A percentile compares a stretch with the other conserved stretches of the same genome.
Conservation (phyloP, 2,329 filamentous ascomycete genomes). For the Fusarium sp. region DNA sequence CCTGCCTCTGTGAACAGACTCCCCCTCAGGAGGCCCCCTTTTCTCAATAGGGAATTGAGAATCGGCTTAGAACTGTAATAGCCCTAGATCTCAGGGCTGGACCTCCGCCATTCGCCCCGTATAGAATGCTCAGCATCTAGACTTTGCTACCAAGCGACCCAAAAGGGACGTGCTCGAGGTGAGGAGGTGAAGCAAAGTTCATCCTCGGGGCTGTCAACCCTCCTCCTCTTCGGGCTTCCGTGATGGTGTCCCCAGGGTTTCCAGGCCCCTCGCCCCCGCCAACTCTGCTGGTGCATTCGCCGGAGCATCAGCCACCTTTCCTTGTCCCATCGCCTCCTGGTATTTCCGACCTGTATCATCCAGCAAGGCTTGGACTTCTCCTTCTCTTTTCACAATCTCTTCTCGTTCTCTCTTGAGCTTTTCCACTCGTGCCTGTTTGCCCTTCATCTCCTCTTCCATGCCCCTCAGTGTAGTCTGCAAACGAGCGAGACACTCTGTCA, state of each 20-base stretch:
- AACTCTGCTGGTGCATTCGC: slow-evolving; percentile 37
- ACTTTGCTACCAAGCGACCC: neutral
- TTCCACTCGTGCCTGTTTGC: slow-evolving; percentile 72
- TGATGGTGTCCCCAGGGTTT: slow-evolving; percentile 50
- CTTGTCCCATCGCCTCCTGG: slow-evolving; percentile 56
- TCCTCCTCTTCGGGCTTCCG: slow-evolving; percentile 41
- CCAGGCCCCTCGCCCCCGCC: slow-evolving; percentile 50
- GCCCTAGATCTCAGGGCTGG: neutral
- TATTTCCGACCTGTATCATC: slow-evolving; percentile 81
- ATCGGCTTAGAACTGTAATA: too few species aligned
- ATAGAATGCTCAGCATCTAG: neutral
- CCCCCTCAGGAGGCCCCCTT: neutral
- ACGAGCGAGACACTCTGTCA: slow-evolving; percentile 74
- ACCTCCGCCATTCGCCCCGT: neutral
- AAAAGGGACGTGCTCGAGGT: neutral
- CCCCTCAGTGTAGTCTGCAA: slow-evolving; percentile 71
- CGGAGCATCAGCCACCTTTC: slow-evolving; percentile 35
- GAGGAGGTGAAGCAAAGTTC: neutral
- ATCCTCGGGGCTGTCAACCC: neutral
- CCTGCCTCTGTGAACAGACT: neutral
- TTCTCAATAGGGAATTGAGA: neutral
- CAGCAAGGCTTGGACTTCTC: slow-evolving; percentile 82
- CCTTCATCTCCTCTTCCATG: slow-evolving; percentile 72
- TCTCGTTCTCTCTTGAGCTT: slow-evolving; percentile 76
- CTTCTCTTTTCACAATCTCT: slow-evolving; percentile 76